Evolutionary conservation across 2,329 filamentous ascomycete species (phyloP).

Genomic region (Pseudocercospora eumusae): DNA sequence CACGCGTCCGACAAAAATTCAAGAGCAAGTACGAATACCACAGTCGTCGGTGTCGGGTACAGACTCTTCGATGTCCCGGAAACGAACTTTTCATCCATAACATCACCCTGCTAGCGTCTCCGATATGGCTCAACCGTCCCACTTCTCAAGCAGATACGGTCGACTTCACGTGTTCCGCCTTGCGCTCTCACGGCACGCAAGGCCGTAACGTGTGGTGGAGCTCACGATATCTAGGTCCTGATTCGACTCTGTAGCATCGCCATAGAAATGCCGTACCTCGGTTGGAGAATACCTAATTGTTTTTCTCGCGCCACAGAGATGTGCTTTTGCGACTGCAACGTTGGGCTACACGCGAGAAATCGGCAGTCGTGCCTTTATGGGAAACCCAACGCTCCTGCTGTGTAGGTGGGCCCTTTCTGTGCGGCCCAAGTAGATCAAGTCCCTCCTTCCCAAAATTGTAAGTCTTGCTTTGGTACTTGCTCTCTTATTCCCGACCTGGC

Average conservation of each 20-base stretch:
- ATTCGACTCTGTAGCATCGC: neutral
- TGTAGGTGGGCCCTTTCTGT: neutral
- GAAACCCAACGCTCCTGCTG: neutral
- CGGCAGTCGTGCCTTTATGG: neutral
- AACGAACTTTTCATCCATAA: constrained; percentile 6
- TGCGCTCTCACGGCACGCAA: neutral
- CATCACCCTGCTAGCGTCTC: constrained; percentile 7
- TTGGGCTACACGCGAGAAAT: neutral
- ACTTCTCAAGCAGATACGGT: constrained; percentile 3
- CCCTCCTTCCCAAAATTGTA: neutral
- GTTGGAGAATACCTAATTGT: constrained; percentile 1
- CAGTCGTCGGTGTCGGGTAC: neutral
- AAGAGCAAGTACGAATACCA: neutral
- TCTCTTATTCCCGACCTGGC: neutral
- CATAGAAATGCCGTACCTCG: constrained; percentile 6
- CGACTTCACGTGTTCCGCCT: constrained; percentile 5
- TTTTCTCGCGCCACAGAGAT: neutral
- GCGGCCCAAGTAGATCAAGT: constrained; percentile 1
- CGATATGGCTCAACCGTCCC: constrained; percentile 10
- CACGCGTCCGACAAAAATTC: too few species aligned
- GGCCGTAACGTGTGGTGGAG: constrained; percentile 4
- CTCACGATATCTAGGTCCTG: neutral
- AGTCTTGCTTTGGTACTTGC: neutral
- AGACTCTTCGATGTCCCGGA: neutral
- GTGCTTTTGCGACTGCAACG: neutral